These are phyloP conservation scores for Russula griseocarnosa DNA, from an alignment of 768 basidiomycete genomes.

Conservation along the genomic window DNA sequence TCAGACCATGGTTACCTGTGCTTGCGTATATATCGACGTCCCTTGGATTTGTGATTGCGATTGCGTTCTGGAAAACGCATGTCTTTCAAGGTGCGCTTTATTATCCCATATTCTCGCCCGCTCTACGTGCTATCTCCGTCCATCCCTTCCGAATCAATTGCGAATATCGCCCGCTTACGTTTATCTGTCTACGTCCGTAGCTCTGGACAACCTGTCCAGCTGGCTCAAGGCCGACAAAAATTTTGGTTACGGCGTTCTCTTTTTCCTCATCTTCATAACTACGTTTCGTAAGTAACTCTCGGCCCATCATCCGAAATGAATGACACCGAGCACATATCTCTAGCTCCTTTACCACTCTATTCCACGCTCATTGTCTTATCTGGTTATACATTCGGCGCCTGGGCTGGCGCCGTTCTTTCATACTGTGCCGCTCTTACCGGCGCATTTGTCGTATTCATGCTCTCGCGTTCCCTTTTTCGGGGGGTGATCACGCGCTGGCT, in stretches of 20 bases:
- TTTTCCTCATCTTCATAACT: conserved; percentile 77
- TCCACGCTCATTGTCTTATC: conserved; percentile 90
- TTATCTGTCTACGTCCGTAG: conserved; percentile 39
- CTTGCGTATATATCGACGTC: conserved; percentile 74
- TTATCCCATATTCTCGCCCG: conserved; percentile 16
- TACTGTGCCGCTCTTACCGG: conserved; percentile 83
- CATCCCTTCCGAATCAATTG: conserved; percentile 14
- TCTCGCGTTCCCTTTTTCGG: conserved; percentile 72
- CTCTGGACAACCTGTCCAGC: conserved; percentile 74
- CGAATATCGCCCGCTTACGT: conserved; percentile 21
- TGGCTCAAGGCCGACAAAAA: conserved; percentile 70
- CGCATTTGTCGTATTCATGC: conserved; percentile 75
- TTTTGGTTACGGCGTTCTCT: conserved; percentile 75
- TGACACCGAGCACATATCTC: conserved; percentile 15
- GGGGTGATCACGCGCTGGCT: conserved; percentile 70
- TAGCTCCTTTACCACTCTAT: conserved; percentile 88
- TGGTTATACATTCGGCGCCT: conserved; percentile 85
- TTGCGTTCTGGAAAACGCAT: conserved; percentile 78
- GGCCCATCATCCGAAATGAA: conserved; percentile 25
- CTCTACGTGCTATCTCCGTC: conserved; percentile 22
- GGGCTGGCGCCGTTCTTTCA: conserved; percentile 80
- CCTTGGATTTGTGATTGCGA: conserved; percentile 72
- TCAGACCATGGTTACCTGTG: conserved; percentile 74
- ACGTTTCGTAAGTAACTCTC: conserved; percentile 67
- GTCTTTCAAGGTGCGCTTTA: conserved; percentile 68